Evolutionary conservation across 1,284 basidiomycete species (phyloP).

Genomic region (Acaromyces ingoldii): DNA sequence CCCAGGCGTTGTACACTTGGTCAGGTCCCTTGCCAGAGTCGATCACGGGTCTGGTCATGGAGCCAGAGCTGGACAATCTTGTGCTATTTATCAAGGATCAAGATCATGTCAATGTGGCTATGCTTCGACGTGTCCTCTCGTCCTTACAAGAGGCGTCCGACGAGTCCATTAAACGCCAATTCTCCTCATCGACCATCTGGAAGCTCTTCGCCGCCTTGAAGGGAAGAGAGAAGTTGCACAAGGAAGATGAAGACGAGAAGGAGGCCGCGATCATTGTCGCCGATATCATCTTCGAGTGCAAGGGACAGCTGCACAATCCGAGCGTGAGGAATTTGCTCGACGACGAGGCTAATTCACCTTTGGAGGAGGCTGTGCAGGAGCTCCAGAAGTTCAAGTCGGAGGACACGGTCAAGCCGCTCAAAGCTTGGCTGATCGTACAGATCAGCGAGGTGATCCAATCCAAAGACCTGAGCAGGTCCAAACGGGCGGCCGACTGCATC

Average conservation of each 20-base stretch:
- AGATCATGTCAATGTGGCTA: not conserved
- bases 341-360: too few species aligned
- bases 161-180: not conserved
- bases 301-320: slow-evolving; percentile 44
- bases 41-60: too few species aligned
- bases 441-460: too few species aligned
- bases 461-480: too few species aligned
- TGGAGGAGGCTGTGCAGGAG: too few species aligned
- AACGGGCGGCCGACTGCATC: too few species aligned
- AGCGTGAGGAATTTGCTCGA: too few species aligned
- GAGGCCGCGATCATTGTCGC: slow-evolving; percentile 63
- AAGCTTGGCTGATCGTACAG: too few species aligned
- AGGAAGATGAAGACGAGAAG: slow-evolving; percentile 40
- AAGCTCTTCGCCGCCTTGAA: slow-evolving; percentile 54
- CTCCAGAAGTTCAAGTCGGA: too few species aligned
- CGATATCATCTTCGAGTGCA: slow-evolving; percentile 59
- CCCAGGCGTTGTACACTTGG: too few species aligned
- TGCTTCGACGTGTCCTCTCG: not conserved
- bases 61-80: not conserved
- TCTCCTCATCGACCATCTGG: slow-evolving; percentile 23
- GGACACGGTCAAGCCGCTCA: too few species aligned
- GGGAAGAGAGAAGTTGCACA: not conserved
- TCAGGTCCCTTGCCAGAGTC: too few species aligned
- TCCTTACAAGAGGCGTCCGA: not conserved
- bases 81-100: not conserved